A percentile compares a stretch with the other conserved stretches of the same genome.
These are phyloP conservation scores for Serendipita sp. DNA, from an alignment of 768 basidiomycete species.

Conservation along the genomic window DNA sequence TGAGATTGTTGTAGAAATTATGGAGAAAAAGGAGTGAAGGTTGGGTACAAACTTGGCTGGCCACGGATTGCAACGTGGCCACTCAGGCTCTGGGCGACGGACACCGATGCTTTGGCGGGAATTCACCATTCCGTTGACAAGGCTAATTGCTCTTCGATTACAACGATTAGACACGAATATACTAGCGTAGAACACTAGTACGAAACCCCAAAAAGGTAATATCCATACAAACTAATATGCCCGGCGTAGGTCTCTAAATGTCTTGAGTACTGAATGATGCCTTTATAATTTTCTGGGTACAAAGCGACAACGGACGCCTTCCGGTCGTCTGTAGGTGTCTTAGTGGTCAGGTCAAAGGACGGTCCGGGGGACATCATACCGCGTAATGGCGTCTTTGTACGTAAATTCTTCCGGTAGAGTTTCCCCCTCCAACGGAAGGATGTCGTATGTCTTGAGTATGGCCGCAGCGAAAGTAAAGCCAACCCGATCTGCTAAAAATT, in stretches of 20 bases:
- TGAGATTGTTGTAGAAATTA: background rate
- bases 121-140: background rate
- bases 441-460: background rate
- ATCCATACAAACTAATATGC: too few relatives aligned
- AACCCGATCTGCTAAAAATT: background rate
- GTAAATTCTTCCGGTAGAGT: background rate
- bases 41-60: background rate
- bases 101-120: background rate
- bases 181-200: too few relatives aligned
- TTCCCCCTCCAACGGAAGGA: background rate
- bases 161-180: too few relatives aligned
- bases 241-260: too few relatives aligned
- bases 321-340: background rate
- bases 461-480: conserved; percentile 3
- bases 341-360: background rate
- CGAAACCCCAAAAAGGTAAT: too few relatives aligned
- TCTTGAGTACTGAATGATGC: too few relatives aligned
- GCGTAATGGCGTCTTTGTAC: conserved; percentile 1
- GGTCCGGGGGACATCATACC: background rate
- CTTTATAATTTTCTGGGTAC: background rate
- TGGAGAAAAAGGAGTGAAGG: conserved; percentile 2
- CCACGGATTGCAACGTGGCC: conserved; percentile 1
- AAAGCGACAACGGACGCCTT: background rate
- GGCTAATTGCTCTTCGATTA: background rate
- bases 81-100: background rate